phyloP scores from a whole-genome alignment of 768 basidiomycete genomes.

The Termitomyces sp. region DNA sequence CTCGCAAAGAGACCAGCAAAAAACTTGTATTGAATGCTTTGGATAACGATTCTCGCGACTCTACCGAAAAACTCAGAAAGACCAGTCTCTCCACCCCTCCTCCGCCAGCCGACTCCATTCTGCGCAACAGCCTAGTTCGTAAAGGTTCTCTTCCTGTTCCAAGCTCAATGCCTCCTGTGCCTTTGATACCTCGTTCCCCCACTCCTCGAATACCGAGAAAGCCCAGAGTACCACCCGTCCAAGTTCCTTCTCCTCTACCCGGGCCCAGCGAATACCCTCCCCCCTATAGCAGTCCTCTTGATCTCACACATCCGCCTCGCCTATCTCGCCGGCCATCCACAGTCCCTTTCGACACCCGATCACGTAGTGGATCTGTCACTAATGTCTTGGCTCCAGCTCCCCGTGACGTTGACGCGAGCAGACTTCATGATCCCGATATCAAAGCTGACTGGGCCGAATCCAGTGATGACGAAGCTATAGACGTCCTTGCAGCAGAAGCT shows the following conservation, averaged over 20 bases:
- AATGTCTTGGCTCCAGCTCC: slow-evolving; percentile 51
- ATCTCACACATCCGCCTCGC: slow-evolving; percentile 24
- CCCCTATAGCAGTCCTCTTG: slow-evolving; percentile 44
- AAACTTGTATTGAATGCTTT: slow-evolving; percentile 31
- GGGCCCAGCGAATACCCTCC: slow-evolving; percentile 56
- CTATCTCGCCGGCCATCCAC: slow-evolving; percentile 36
- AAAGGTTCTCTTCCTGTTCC: slow-evolving; percentile 32
- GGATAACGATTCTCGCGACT: slow-evolving; percentile 31
- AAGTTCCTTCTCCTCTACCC: slow-evolving; percentile 20
- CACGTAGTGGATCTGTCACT: slow-evolving; percentile 45
- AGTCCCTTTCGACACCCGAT: slow-evolving; percentile 23
- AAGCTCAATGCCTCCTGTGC: slow-evolving; percentile 22
- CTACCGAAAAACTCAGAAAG: slow-evolving; percentile 42
- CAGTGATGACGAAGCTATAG: slow-evolving; percentile 85
- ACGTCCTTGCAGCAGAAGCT: slow-evolving; percentile 73
- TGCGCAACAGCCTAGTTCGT: slow-evolving; percentile 25
- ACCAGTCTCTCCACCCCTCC: slow-evolving; percentile 33
- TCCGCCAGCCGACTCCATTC: slow-evolving; percentile 23
- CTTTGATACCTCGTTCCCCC: slow-evolving; percentile 38
- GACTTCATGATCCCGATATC: slow-evolving; percentile 33
- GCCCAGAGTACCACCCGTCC: slow-evolving; percentile 24
- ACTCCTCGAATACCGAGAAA: slow-evolving; percentile 29
- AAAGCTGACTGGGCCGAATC: slow-evolving; percentile 73
- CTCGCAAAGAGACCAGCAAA: slow-evolving; percentile 62
- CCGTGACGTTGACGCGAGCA: slow-evolving; percentile 25